Conservation (phyloP, 2,329 filamentous ascomycete species). For the Nemania diffusa region DNA sequence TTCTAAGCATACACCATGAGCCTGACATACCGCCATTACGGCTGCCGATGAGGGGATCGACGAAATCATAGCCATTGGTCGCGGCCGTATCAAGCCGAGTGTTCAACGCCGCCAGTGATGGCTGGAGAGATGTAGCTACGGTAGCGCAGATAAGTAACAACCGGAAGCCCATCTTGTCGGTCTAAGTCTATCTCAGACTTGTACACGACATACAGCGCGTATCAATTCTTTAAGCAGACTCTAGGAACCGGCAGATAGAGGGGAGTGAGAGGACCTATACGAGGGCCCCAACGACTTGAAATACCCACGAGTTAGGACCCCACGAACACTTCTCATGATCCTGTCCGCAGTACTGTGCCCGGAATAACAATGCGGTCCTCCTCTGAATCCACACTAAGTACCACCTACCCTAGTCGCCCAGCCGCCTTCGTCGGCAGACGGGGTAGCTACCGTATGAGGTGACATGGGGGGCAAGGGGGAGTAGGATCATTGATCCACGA, state of each 20-base stretch:
- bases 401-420: conserved; percentile 23
- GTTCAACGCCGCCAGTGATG: conserved; percentile 27
- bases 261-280: background rate
- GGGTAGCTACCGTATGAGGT: conserved; percentile 22
- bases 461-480: background rate
- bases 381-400: conserved; percentile 23
- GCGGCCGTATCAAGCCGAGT: conserved; percentile 28
- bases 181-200: conserved; percentile 6
- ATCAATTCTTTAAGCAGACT: background rate
- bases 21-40: conserved; percentile 47
- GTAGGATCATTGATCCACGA: conserved; percentile 8
- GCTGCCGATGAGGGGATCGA: conserved; percentile 50
- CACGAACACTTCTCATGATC: conserved; percentile 7
- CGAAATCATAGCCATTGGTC: conserved; percentile 44
- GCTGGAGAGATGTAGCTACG: conserved; percentile 22
- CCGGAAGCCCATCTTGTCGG: conserved; percentile 30
- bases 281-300: conserved; percentile 10
- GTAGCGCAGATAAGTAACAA: conserved; percentile 25
- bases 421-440: conserved; percentile 8
- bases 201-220: background rate
- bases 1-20: background rate
- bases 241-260: background rate
- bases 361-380: conserved; percentile 10
- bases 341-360: conserved; percentile 9
- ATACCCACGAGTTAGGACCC: conserved; percentile 6